Conservation (phyloP, 2,329 filamentous ascomycete genomes). For the Dothistroma pini region DNA sequence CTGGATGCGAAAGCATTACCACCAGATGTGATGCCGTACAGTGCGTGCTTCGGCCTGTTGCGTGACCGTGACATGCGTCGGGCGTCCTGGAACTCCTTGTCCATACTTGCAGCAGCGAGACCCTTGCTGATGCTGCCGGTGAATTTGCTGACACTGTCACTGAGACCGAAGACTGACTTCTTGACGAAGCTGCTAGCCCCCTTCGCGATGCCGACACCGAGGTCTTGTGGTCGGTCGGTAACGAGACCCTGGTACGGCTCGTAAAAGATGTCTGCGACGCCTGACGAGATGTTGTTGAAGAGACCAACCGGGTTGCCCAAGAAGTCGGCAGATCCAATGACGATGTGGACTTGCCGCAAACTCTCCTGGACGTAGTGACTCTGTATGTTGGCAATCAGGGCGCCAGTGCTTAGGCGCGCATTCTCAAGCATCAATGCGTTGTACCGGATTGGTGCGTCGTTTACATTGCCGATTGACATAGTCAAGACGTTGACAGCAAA, state of each 20-base stretch:
- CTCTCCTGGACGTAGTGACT: constrained; percentile 97
- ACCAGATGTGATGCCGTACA: constrained; percentile 93
- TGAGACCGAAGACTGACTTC: constrained; percentile 97
- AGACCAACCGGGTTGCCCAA: constrained; percentile 94
- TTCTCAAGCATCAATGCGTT: constrained; percentile 96
- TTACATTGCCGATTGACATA: constrained; percentile 99
- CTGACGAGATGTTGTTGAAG: constrained; percentile 97
- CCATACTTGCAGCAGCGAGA: constrained; percentile 87
- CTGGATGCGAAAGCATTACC: constrained; percentile 93
- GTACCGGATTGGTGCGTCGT: constrained; percentile 90
- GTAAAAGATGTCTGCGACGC: constrained; percentile 97
- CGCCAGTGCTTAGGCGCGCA: constrained; percentile 79
- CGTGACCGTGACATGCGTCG: constrained; percentile 88
- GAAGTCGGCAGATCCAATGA: constrained; percentile 95
- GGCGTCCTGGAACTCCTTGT: constrained; percentile 98
- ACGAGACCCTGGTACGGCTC: constrained; percentile 98
- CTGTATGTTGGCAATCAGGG: constrained; percentile 79
- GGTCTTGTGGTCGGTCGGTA: constrained; percentile 89
- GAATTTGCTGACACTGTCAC: constrained; percentile 95
- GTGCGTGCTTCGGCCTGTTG: constrained; percentile 92
- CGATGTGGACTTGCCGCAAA: constrained; percentile 93
- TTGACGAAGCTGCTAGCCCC: constrained; percentile 96
- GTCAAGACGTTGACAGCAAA: constrained; percentile 98
- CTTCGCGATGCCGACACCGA: constrained; percentile 92
- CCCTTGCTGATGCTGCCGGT: constrained; percentile 97